Base-by-base conservation (phyloP, 2,329 filamentous ascomycete species). In the Sporothrix dimorphospora region DNA sequence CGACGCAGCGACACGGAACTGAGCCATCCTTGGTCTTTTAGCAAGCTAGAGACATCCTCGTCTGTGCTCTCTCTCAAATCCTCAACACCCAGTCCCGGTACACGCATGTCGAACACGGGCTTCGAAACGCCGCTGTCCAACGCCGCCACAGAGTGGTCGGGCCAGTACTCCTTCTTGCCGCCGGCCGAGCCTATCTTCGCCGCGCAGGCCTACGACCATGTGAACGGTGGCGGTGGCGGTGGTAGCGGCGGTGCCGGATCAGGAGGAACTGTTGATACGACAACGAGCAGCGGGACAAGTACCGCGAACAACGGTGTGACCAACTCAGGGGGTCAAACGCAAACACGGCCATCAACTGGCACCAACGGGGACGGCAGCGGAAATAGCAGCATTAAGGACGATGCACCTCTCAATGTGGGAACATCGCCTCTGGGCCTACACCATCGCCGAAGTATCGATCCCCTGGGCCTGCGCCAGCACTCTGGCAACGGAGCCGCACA, bases 71-170 rank as follows among this genome's bases (percentile, higher is more conserved):
- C 65, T n/a, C 65, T 82, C 77, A 85, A 84, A 76, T 77, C 82
- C 71, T 79, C 83, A 73, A 81, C 82, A 77, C 34, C 65, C 53
- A 61, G 19, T 59, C 42, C 67, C 67, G 24, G 76, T 77, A 80
- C 84, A 83, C 87, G 86, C 81, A 89, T 89, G 87, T 87, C 87
- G 82, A 86, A 85, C 81, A 79, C 73, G 42, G 71, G 82, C 77
- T 87, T 85, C 81, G 84, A 86, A 78, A 77, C 83, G 73, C 83
- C 85, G 76, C 79, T 86, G 79, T 83, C 85, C 77, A 83, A 85
- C 78, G 85, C 65, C 45, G 45, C 86, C 82, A 82, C 85, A 76
- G 85, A 86, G 80, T 88, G 87, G 87, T 86, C 86, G 79, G 84
- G 84, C 73, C 84, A 86, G 78, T 86, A 86, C 79, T 83, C 85